Conservation (phyloP, 345 rosid genomes). For the Pistacia atlantica region DNA sequence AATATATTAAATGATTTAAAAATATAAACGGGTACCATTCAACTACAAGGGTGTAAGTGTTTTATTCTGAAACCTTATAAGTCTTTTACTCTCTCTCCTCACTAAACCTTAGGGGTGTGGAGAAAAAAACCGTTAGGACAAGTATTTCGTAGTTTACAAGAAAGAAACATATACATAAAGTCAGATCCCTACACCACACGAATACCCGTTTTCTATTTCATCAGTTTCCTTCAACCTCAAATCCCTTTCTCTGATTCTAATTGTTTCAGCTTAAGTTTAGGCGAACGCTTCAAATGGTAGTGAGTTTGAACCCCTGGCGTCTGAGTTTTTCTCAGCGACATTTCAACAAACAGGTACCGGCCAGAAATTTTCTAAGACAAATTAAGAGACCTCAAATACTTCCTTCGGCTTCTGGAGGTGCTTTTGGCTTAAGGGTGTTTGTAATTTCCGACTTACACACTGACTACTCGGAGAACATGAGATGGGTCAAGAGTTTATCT, state of each 20-base stretch:
- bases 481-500: conserved; percentile 54
- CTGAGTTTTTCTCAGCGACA: conserved; percentile 26
- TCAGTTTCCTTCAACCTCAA: not conserved
- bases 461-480: conserved; percentile 61
- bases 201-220: not conserved
- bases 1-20: too few species aligned
- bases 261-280: too few species aligned
- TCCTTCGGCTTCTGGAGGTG: conserved; percentile 17
- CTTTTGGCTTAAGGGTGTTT: conserved; percentile 42
- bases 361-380: conserved; percentile 8
- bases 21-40: too few species aligned
- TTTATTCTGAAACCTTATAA: too few species aligned
- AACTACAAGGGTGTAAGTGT: too few species aligned
- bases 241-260: not conserved
- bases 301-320: conserved; percentile 9
- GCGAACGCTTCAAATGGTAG: not conserved
- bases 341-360: conserved; percentile 3
- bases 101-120: too few species aligned
- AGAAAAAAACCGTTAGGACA: too few species aligned
- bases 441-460: conserved; percentile 66
- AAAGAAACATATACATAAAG: not conserved
- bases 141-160: too few species aligned
- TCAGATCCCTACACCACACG: not conserved
- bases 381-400: conserved; percentile 34
- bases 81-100: too few species aligned